Evolutionary conservation across 2,329 filamentous ascomycete species (phyloP).

Genomic region (Diaporthe aspalathi): DNA sequence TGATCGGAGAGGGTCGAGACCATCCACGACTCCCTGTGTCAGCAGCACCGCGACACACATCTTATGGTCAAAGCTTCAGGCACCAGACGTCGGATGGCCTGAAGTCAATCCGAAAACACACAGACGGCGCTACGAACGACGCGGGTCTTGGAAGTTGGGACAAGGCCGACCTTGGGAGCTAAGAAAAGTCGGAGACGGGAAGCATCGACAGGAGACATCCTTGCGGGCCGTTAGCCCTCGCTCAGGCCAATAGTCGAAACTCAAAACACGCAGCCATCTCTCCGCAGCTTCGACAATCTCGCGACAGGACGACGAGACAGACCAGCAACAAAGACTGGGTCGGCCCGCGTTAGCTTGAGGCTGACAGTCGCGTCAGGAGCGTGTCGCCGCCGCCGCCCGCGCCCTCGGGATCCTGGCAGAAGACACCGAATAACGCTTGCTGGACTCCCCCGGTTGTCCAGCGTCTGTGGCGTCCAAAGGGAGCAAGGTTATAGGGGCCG

Average conservation of each 20-base stretch:
- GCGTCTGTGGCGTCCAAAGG: constrained; percentile 15
- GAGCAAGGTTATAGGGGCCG: constrained; percentile 23
- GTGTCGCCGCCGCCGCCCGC: constrained; percentile 15
- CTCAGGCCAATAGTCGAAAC: constrained; percentile 16
- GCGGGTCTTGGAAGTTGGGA: not conserved
- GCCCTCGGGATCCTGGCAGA: not conserved
- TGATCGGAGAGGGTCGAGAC: not conserved
- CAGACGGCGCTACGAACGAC: constrained; percentile 13
- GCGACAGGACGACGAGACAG: constrained; percentile 3
- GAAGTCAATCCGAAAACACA: constrained; percentile 8
- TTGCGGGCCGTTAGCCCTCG: not conserved
- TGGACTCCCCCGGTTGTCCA: not conserved
- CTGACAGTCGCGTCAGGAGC: constrained; percentile 27
- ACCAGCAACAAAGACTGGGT: constrained; percentile 14
- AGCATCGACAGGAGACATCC: constrained; percentile 24
- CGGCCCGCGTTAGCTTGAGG: constrained; percentile 26
- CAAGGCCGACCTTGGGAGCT: constrained; percentile 16
- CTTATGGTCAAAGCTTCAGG: not conserved
- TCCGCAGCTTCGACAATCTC: not conserved
- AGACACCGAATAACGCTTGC: not conserved
- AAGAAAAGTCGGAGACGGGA: constrained; percentile 13
- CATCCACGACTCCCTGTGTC: not conserved
- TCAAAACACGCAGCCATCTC: constrained; percentile 1
- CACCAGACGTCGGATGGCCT: constrained; percentile 7
- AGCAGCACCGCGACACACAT: not conserved